A percentile compares a stretch with the other conserved stretches of the same genome.
These are phyloP conservation scores for Trichoderma afroharzianum DNA, from an alignment of 2,329 filamentous ascomycete genomes.

Conservation along the genomic window DNA sequence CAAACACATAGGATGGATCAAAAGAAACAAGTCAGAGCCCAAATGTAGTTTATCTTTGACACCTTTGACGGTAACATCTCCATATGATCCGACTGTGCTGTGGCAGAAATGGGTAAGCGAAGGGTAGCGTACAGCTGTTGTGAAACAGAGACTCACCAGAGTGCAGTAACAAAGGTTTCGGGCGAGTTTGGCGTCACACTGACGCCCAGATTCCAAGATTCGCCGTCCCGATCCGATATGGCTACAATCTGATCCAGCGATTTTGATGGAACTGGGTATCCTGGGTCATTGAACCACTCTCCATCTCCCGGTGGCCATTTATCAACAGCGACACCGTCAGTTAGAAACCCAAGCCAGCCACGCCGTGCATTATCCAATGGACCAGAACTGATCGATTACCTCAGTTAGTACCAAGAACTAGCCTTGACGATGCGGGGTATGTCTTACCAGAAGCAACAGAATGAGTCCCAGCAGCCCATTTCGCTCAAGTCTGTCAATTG, in stretches of 20 bases:
- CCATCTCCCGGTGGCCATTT: background rate
- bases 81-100: background rate
- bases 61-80: background rate
- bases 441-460: slow-evolving; percentile 2
- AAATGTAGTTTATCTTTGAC: background rate
- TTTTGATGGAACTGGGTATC: background rate
- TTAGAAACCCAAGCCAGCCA: background rate
- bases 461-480: slow-evolving; percentile 6
- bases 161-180: background rate
- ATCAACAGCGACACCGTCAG: background rate
- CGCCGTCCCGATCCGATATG: background rate
- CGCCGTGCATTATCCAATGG: background rate
- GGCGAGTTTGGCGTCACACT: background rate
- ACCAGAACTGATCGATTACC: background rate
- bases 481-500: background rate
- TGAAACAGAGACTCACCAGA: background rate
- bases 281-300: background rate
- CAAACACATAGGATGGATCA: background rate
- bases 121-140: background rate
- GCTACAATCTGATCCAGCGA: background rate
- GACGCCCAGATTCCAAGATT: background rate
- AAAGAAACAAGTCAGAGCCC: background rate
- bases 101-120: background rate
- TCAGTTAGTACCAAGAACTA: background rate
- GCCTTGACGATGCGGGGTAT: background rate